Conservation (phyloP, 164 flowering plant species). For the Cinnamomum chago region DNA sequence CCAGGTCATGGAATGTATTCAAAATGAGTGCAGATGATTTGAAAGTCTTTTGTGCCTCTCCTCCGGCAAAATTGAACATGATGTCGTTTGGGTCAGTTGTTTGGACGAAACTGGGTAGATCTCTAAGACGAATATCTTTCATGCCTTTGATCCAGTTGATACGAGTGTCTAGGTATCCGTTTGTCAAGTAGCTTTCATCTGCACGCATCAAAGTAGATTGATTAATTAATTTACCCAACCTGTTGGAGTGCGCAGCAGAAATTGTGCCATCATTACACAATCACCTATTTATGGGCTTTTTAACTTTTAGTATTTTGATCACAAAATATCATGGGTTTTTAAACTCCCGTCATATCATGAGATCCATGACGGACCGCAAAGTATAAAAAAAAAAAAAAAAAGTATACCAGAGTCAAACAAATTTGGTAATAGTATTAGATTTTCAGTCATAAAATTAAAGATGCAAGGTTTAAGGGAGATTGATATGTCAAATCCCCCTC, state of each 20-base stretch:
- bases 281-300: no score
- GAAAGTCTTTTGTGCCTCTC: constrained; percentile 9
- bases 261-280: no score
- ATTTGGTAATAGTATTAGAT: no score
- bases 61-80: constrained; percentile 8
- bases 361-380: no score
- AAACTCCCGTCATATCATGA: no score
- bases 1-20: constrained; percentile 17
- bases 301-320: no score
- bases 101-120: constrained; percentile 10
- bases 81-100: constrained; percentile 9
- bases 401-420: no score
- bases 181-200: constrained; percentile 11
- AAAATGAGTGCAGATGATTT: constrained; percentile 7
- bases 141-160: constrained; percentile 13
- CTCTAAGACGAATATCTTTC: constrained; percentile 7
- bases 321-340: no score
- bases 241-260: neutral
- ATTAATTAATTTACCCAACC: neutral
- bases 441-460: no score
- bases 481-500: no score
- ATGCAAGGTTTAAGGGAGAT: no score
- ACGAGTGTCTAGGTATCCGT: constrained; percentile 1
- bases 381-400: no score
- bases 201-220: neutral